These are phyloP conservation scores for Globisporangium takayamanum DNA, from an alignment of 352 stramenopile species.

Conservation along the genomic window DNA sequence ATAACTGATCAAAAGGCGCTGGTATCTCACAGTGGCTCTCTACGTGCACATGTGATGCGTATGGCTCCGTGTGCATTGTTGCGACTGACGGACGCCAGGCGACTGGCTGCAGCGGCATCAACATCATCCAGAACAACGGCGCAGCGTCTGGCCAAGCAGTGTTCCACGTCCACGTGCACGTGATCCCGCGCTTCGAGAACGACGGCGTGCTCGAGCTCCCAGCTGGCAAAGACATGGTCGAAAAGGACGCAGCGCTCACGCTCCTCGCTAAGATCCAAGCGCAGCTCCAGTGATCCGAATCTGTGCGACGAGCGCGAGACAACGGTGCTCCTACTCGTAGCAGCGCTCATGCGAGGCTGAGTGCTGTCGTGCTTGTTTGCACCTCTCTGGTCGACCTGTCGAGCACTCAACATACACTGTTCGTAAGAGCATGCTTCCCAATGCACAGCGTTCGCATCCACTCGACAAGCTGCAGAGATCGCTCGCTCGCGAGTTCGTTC, in stretches of 20 bases:
- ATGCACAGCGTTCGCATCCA: too few relatives aligned
- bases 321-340: neutral
- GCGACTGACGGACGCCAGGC: conserved; percentile 17
- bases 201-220: conserved; percentile 59
- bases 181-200: conserved; percentile 63
- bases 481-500: too few relatives aligned
- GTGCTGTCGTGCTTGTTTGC: too few relatives aligned
- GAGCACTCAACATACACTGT: too few relatives aligned
- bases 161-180: conserved; percentile 79
- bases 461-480: too few relatives aligned
- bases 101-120: conserved; percentile 58
- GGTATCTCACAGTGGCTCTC: too few relatives aligned
- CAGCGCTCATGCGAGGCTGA: neutral
- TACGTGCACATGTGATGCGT: too few relatives aligned
- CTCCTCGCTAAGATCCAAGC: conserved; percentile 74
- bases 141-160: conserved; percentile 53
- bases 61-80: too few relatives aligned
- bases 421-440: too few relatives aligned
- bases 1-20: neutral
- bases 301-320: neutral
- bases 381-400: too few relatives aligned
- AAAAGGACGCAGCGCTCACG: conserved; percentile 44
- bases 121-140: conserved; percentile 85
- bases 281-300: conserved; percentile 36
- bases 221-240: conserved; percentile 47